phyloP scores from a whole-genome alignment of 495 filamentous ascomycete species.

The Diplogelasinospora grovesii region DNA sequence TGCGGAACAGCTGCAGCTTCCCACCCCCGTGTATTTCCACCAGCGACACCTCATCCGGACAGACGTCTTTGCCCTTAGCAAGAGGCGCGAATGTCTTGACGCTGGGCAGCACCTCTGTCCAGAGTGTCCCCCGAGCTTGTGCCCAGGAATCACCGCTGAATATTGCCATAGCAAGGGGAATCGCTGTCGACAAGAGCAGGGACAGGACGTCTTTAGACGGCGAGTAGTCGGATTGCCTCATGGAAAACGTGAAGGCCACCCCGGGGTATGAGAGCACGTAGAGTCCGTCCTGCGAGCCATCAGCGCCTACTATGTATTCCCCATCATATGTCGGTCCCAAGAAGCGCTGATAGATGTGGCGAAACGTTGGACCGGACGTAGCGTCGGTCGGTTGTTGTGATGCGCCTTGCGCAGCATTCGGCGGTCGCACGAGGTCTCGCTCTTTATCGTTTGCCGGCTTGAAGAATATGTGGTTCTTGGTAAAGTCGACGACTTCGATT shows the following conservation, averaged over 20 bases:
- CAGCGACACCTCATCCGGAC: slow-evolving; percentile 75
- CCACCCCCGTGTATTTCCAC: slow-evolving; percentile 69
- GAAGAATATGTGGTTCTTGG: slow-evolving; percentile 74
- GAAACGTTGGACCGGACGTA: slow-evolving; percentile 68
- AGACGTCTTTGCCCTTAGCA: slow-evolving; percentile 54
- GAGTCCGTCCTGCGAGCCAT: slow-evolving; percentile 28
- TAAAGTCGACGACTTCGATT: slow-evolving; percentile 86
- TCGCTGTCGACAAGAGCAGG: slow-evolving; percentile 69
- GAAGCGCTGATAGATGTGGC: slow-evolving; percentile 83
- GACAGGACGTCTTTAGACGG: slow-evolving; percentile 79
- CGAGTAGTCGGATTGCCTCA: slow-evolving; percentile 70
- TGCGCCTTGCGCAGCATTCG: slow-evolving; percentile 37
- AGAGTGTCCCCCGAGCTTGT: slow-evolving; percentile 66
- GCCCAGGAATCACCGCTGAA: slow-evolving; percentile 88
- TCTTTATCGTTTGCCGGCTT: slow-evolving; percentile 68
- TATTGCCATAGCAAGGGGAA: slow-evolving; percentile 73
- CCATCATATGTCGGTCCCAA: slow-evolving; percentile 89
- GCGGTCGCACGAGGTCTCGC: slow-evolving; percentile 68
- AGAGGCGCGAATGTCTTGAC: slow-evolving; percentile 44
- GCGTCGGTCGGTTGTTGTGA: slow-evolving; percentile 26
- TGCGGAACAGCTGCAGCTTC: slow-evolving; percentile 65
- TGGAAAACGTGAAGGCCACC: slow-evolving; percentile 82
- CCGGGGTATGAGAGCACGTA: slow-evolving; percentile 93
- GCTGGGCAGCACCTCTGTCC: slow-evolving; percentile 63
- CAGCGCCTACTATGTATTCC: slow-evolving; percentile 61